These are phyloP conservation scores for Trichosporon coremiiforme DNA, from an alignment of 1,284 basidiomycete species.

Conservation along the genomic window DNA sequence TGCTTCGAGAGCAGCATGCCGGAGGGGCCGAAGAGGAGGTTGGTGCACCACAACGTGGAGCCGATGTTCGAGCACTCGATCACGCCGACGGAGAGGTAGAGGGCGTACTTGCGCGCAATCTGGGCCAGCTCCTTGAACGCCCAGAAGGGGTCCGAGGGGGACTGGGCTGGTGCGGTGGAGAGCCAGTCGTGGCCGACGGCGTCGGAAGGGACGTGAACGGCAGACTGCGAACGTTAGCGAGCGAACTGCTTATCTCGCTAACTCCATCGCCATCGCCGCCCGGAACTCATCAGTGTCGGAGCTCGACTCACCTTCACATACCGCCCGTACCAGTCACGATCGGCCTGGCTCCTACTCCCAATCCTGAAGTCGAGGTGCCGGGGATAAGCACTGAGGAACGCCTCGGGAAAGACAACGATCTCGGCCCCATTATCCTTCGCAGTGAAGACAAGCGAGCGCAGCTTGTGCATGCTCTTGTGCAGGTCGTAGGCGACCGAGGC, in stretches of 20 bases:
- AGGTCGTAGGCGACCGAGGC: conserved; percentile 61
- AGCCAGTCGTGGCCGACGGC: conserved; percentile 36
- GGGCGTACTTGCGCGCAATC: conserved; percentile 32
- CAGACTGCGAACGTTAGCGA: conserved; percentile 27
- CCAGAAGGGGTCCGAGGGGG: conserved; percentile 28
- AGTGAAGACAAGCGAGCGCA: conserved; percentile 61
- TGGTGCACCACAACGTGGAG: conserved; percentile 72
- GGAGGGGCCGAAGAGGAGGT: conserved; percentile 65
- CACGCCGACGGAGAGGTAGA: conserved; percentile 69
- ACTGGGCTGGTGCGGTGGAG: conserved; percentile 17
- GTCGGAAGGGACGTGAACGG: conserved; percentile 33
- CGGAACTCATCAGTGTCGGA: neutral
- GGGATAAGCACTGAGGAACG: conserved; percentile 59
- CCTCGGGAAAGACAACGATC: conserved; percentile 72
- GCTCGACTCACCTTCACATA: conserved; percentile 55
- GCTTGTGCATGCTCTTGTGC: conserved; percentile 63
- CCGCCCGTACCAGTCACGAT: conserved; percentile 47
- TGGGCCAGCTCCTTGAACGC: conserved; percentile 35
- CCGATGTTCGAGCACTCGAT: conserved; percentile 65
- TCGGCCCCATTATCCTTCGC: conserved; percentile 63
- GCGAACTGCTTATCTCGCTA: too few species aligned
- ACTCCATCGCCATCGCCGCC: neutral
- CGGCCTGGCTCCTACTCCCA: conserved; percentile 38
- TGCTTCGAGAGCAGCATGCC: conserved; percentile 67
- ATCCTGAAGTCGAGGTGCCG: conserved; percentile 45